Evolutionary conservation across 108 stramenopile species (phyloP), one percentile per base, ranked within the genome.

Genomic region (Chaetoceros tenuissimus): DNA sequence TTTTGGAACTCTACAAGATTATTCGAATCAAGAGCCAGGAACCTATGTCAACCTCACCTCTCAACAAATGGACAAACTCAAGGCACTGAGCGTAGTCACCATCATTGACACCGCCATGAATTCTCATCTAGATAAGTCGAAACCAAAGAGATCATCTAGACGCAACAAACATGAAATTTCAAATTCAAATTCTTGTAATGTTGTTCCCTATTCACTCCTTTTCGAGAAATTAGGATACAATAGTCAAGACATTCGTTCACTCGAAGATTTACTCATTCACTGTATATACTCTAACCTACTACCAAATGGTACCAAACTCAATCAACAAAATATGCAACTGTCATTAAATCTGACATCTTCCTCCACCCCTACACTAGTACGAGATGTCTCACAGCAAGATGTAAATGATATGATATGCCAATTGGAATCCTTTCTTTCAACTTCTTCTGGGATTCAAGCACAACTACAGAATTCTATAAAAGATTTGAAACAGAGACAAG

Each of bases 1-100:
- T 10, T 70, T 72, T 56, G 81, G 81, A 1, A 70, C 63, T 1
- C 57, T 49, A 28, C 30, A 10, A 1, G 65, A 68, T 24, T 73
- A 71, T 46, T 40, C 8, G 8, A 10, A 5, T 40, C 8, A 5
- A 40, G 34, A 40, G 34, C 34, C 34, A 10, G 34, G 34, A 10
- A 40, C 34, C 13, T 40, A 10, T 40, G 13, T 40, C 34, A 40
- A 40, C 13, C 34, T 40, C 34, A 40, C 5, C 13, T 5, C 5
- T 5, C 34, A 13, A 5, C 34, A 40, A 40, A 10, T 40, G 13
- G 8, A 40, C 8, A 40, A 40, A 40, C 34, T 40, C 8, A 40
- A 40, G 34, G 34, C 34, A 10, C 13, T 40, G 13, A 40, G 8
- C 13, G 13, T 40, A 40, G 34, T 13, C 8, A 10, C 34, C 13